Conservation (phyloP, 2,329 filamentous ascomycete species). For the Trichophyton schoenleinii region DNA sequence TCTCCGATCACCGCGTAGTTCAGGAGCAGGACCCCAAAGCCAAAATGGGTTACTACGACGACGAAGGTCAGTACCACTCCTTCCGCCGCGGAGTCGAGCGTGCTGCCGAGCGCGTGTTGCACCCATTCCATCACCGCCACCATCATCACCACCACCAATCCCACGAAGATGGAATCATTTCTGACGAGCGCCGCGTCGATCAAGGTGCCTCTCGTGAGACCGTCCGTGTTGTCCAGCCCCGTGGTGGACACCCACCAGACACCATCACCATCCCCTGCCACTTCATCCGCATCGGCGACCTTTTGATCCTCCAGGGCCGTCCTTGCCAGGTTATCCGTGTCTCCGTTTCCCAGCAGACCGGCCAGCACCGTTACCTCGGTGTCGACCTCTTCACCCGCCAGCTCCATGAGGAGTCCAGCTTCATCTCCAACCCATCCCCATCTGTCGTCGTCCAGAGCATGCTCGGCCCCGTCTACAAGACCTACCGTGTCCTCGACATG, state of each 20-base stretch:
- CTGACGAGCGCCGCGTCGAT: slow-evolving; percentile 35
- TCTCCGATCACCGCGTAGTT: slow-evolving; percentile 21
- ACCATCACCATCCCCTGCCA: slow-evolving; percentile 98
- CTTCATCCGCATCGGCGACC: slow-evolving; percentile 98
- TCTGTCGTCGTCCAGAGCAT: slow-evolving; percentile 99
- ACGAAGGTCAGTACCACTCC: slow-evolving; percentile 63
- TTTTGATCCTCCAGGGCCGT: slow-evolving; percentile 96
- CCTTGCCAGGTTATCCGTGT: slow-evolving; percentile 99
- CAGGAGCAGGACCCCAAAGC: slow-evolving; percentile 40
- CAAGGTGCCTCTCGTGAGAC: slow-evolving; percentile 31
- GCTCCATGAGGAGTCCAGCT: slow-evolving; percentile 95
- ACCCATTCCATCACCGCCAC: slow-evolving; percentile 47
- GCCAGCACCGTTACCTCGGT: slow-evolving; percentile 99
- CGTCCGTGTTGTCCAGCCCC: slow-evolving; percentile 41
- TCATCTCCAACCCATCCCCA: slow-evolving; percentile 91
- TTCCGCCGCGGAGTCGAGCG: slow-evolving; percentile 59
- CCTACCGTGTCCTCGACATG: slow-evolving; percentile 98
- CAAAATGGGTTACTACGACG: slow-evolving; percentile 72
- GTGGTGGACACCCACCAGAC: slow-evolving; percentile 47
- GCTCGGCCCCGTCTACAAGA: slow-evolving; percentile 99
- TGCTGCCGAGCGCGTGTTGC: slow-evolving; percentile 52
- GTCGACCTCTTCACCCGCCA: slow-evolving; percentile 99
- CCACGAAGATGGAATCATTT: slow-evolving; percentile 25
- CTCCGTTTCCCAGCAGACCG: slow-evolving; percentile 92
- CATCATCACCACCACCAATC: slow-evolving; percentile 7